A percentile compares a stretch with the other conserved stretches of the same genome.
Evolutionary conservation across 345 rosid genomes (phyloP).

Genomic region (Populus tremula): DNA sequence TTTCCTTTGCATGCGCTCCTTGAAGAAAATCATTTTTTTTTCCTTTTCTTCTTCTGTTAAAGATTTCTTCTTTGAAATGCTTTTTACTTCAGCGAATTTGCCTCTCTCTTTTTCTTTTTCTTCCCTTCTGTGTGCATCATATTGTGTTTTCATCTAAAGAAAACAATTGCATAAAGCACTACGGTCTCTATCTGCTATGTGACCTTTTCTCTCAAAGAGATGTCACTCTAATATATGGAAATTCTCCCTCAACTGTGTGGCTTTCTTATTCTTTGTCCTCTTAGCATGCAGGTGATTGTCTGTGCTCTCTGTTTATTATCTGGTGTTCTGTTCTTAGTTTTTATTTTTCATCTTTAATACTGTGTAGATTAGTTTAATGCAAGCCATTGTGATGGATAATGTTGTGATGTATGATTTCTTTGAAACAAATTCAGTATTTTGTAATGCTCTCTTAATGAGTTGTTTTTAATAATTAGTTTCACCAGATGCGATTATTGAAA

Average conservation of each 20-base stretch:
- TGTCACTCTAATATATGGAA: neutral
- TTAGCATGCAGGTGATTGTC: neutral
- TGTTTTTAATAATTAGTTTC: neutral
- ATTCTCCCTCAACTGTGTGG: no score
- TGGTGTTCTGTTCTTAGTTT: neutral
- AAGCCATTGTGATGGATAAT: neutral
- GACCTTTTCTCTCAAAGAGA: neutral
- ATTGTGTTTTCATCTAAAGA: neutral
- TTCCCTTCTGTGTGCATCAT: neutral
- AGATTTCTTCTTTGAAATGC: neutral
- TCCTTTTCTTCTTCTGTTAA: neutral
- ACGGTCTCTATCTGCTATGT: no score
- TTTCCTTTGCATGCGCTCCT: neutral
- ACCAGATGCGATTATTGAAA: neutral
- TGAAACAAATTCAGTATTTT: neutral
- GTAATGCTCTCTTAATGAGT: neutral
- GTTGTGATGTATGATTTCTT: no score
- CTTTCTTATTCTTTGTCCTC: neutral
- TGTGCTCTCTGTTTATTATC: neutral
- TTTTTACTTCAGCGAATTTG: neutral
- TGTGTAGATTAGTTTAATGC: neutral
- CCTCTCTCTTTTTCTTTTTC: neutral
- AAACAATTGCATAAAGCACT: neutral
- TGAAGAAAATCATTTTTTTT: neutral
- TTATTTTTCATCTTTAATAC: neutral